These are phyloP conservation scores for Xenoacremonium recifei DNA, from an alignment of 2,329 filamentous ascomycete genomes.

Conservation along the genomic window DNA sequence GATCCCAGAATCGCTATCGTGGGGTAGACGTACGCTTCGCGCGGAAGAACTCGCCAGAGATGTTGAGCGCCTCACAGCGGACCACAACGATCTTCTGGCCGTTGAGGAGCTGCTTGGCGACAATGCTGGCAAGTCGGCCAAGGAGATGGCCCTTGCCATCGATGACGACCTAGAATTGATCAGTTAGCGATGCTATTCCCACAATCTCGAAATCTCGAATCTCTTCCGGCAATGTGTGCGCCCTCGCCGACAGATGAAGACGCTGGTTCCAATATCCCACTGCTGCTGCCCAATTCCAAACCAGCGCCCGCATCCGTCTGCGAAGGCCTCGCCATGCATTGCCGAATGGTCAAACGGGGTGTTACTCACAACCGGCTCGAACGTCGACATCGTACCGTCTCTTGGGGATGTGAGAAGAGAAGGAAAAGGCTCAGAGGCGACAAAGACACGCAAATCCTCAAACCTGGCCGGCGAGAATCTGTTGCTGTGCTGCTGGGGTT, in stretches of 20 bases:
- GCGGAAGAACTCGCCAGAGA: slow-evolving; percentile 99
- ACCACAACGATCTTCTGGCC: slow-evolving; percentile 99
- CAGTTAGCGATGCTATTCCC: slow-evolving; percentile 22
- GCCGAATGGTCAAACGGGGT: slow-evolving; percentile 7
- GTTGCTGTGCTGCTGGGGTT: slow-evolving; percentile 41
- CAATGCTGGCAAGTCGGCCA: slow-evolving; percentile 95
- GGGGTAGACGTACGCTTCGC: slow-evolving; percentile 85
- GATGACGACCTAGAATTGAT: slow-evolving; percentile 88
- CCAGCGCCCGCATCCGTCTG: slow-evolving; percentile 11
- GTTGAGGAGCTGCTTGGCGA: slow-evolving; percentile 98
- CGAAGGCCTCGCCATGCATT: slow-evolving; percentile 16
- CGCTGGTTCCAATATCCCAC: slow-evolving; percentile 13
- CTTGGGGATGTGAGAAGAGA: slow-evolving; percentile 30
- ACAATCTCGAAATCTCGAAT: slow-evolving; percentile 1
- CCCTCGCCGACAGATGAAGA: slow-evolving; percentile 9
- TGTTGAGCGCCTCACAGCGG: slow-evolving; percentile 98
- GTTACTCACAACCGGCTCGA: slow-evolving; percentile 68
- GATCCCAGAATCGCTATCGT: slow-evolving; percentile 17
- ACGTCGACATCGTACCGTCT: slow-evolving; percentile 61
- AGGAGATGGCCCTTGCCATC: slow-evolving; percentile 99
- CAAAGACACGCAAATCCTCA: slow-evolving; percentile 36
- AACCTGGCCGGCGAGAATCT: slow-evolving; percentile 38
- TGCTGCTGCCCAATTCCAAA: slow-evolving; percentile 16
- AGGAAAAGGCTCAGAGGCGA: slow-evolving; percentile 34
- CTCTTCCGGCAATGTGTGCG: slow-evolving; percentile 5